Evolutionary conservation across 345 rosid species (phyloP).

Genomic region (Nasturtium officinale): DNA sequence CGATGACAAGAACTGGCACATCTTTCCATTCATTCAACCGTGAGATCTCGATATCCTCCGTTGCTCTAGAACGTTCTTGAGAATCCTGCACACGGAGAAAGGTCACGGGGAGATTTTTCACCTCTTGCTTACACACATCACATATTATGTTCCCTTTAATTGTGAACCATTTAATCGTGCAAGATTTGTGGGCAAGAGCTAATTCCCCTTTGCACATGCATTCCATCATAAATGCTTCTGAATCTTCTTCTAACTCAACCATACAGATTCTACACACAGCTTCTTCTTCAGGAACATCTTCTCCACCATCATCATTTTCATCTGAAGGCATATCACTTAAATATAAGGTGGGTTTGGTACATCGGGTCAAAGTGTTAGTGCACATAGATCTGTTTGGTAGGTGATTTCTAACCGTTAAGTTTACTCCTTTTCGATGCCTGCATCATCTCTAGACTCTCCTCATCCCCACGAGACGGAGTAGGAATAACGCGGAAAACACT

Average conservation of each 20-base stretch:
- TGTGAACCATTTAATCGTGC: conserved; percentile 91
- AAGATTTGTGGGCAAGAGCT: conserved; percentile 80
- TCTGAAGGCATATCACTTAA: conserved; percentile 55
- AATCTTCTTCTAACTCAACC: conserved; percentile 82
- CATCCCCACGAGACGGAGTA: conserved; percentile 41
- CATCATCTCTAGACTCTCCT: conserved; percentile 17
- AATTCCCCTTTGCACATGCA: conserved; percentile 96
- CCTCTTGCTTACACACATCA: conserved; percentile 92
- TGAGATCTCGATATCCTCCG: conserved; percentile 35
- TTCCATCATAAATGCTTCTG: conserved; percentile 88
- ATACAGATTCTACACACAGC: conserved; percentile 96
- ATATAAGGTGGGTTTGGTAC: conserved; percentile 33
- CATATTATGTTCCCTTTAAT: conserved; percentile 93
- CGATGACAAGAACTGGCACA: conserved; percentile 70
- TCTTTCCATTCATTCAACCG: conserved; percentile 86
- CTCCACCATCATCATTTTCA: conserved; percentile 58
- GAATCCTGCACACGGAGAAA: conserved; percentile 71
- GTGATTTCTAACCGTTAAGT: conserved; percentile 16
- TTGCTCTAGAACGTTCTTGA: conserved; percentile 50
- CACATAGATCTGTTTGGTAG: not conserved
- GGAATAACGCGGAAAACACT: conserved; percentile 69
- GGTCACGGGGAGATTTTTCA: conserved; percentile 83
- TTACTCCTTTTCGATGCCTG: conserved; percentile 33
- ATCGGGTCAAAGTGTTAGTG: not conserved
- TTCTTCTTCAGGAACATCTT: conserved; percentile 82